Base-by-base conservation (phyloP, 768 basidiomycete genomes). In the Russula olivacea region DNA sequence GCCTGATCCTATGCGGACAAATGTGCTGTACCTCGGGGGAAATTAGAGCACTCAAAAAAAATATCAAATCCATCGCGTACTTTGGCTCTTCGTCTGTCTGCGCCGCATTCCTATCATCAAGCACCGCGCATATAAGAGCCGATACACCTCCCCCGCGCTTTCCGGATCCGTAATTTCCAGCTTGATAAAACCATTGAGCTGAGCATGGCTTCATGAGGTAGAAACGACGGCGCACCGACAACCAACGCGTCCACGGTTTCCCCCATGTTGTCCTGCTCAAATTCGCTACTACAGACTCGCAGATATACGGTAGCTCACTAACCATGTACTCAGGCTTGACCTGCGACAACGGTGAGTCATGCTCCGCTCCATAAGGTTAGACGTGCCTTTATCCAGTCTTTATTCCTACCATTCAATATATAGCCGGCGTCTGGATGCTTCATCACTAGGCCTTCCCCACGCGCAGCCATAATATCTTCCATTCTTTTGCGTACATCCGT, bases 241-340 rank as follows among this genome's bases (percentile, higher is more conserved):
- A 98, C 93, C 9, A 98, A 75, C 1, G 96, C 84, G 68, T 98
- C 96, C 3, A 95, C 87, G 0, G 89, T 94, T 76, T 97, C 93
- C 8, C 91, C 93, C 81, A 95, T 84, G 64, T 91, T 88, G 68
- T 95, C 93, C 90, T 91, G 58, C 10, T 55, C 12, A 34, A 32
- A 21, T 25, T 34, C 34, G 48, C 38, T 58, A 56, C 41, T 55
- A 14, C n/a, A 45, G 23, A 54, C 30, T 34, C 19, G 1, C 12
- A 28, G 59, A 28, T 45, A 53, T 55, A 49, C 15, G 11, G 15
- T 25, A 41, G 61, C 1, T 14, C 47, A 71, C 76, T 56, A 67
- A 89, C 90, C 86, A 91, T 89, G 67, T 91, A 93, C 72, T 93
- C 91, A 1, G 89, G 89, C 69, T 92, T 91, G 25, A 93, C 88